Base-by-base conservation (phyloP, 352 stramenopile species). In the Phytophthora meadii region DNA sequence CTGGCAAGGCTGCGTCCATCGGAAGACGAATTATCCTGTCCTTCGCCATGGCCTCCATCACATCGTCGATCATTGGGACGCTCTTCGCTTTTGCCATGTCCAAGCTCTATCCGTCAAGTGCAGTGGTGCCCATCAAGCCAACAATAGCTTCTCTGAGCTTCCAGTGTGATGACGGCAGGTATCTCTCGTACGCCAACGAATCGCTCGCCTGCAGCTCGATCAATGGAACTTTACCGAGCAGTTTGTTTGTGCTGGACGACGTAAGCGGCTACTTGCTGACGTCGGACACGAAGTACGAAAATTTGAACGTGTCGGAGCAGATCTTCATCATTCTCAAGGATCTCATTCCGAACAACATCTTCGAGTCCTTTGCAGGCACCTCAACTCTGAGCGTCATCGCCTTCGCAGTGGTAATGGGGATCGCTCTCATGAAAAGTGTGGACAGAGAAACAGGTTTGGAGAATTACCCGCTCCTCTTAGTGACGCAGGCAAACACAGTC, bases 291-390 rank as follows among this genome's bases (percentile, higher is more conserved):
- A 70, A 73, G 19, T 84, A 79, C 61, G 58, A 70, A 30, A 64
- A 67, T 40, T 70, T 90, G 39, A 81, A 72, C 32, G 76, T 92
- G 7, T 87, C 82, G 6, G 80, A 92, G 61, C 81, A 92, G 61
- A 67, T 93, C 53, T 88, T 94, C 54, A 68, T 61, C 36, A 93
- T 92, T 58, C 48, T 90, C 39, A 77, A 79, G 30, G 65, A 77
- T 36, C 68, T 92, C 32, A 79, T 94, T 55, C 87, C 87, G 11
- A 70, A 82, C 32, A 93, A 95, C 64, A 85, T 93, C 48, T 74
- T 91, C 44, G 62, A 74, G n/a, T 74, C 83, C 0, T 88, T 95
- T 34, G 74, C 79, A 10, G 68, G 66, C 1, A 76, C 69, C 1
- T 76, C 81, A 10, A 88, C 86, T 12, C 68, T 93, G 22, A 89